Evolutionary conservation across 2,329 filamentous ascomycete species (phyloP), one percentile per base, ranked within the genome.

Genomic region (Trichoderma lentiforme): DNA sequence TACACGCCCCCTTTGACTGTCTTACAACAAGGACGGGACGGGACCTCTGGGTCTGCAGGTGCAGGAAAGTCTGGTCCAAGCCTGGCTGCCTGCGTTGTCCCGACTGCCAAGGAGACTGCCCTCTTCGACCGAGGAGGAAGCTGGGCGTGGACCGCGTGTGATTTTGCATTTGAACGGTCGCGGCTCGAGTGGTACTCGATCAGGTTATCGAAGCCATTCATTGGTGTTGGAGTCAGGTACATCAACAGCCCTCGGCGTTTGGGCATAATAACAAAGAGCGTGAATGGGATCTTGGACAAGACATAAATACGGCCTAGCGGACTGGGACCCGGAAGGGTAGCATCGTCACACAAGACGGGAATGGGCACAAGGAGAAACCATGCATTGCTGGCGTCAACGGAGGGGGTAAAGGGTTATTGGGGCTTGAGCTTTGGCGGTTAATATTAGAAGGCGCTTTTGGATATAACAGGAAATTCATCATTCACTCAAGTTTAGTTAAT

Each of bases 1-100:
- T 84, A 8, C 81, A 84, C 66, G 78, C 75, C 3, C 79, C 82
- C 2, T 80, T 78, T 39, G 82, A 83, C 74, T 79, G 79, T 47
- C 73, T 84, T 24, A 80, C 78, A 11, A 83, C 82, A 9, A 80
- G 80, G 72, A 79, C 79, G 3, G 79, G 80, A 1, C 79, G 80
- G 61, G 80, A 81, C 65, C 78, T 83, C 18, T 84, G 82, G 82
- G 78, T 84, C 9, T 84, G 82, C 74, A 77, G 74, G 15, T 84
- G 82, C 72, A 78, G 78, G 24, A 75, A 74, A 58, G 78, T 83
- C 21, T 81, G 80, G 79, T 78, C 79, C 43, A 83, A 83, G 73
- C 80, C 81, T 0, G 75, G 74, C 11, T 80, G 77, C 71, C 73
- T 81, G 14, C 77, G 77, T 53, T 83, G 82, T 70, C 77, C 80